Conservation (phyloP, 495 filamentous ascomycete species). For the Neurospora terricola region DNA sequence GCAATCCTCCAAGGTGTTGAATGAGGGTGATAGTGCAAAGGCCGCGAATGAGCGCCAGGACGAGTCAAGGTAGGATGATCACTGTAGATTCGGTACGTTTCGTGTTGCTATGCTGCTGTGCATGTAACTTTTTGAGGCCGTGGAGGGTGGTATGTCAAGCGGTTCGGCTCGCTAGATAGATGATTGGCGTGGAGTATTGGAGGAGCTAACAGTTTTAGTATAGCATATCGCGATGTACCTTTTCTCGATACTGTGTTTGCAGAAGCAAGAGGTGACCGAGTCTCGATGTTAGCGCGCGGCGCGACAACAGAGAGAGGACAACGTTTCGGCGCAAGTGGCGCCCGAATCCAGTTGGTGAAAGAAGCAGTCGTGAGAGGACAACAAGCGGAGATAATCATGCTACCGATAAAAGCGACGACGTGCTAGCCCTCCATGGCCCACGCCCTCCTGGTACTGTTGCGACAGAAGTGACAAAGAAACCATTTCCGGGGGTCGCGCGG, state of each 20-base stretch:
- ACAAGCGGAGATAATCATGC: not conserved
- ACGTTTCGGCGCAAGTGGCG: conserved; percentile 3
- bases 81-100: not conserved
- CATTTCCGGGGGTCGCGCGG: not conserved
- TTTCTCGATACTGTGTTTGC: not conserved
- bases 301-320: not conserved
- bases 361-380: not conserved
- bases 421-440: not conserved
- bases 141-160: not conserved
- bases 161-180: not conserved
- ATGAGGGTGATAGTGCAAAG: not conserved
- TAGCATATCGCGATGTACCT: not conserved
- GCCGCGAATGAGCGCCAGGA: not conserved
- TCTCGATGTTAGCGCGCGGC: not conserved
- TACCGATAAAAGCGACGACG: not conserved
- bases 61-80: not conserved
- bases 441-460: not conserved
- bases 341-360: not conserved
- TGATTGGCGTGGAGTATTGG: not conserved
- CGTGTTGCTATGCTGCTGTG: not conserved
- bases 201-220: not conserved
- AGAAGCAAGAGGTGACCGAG: not conserved
- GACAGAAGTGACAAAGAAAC: not conserved
- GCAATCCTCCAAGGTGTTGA: not conserved
- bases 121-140: not conserved